Percentiles rank a stretch among this genome's conserved stretches.
These are phyloP conservation scores for Copromyces sp. DNA, from an alignment of 495 filamentous ascomycete genomes.

Conservation along the genomic window DNA sequence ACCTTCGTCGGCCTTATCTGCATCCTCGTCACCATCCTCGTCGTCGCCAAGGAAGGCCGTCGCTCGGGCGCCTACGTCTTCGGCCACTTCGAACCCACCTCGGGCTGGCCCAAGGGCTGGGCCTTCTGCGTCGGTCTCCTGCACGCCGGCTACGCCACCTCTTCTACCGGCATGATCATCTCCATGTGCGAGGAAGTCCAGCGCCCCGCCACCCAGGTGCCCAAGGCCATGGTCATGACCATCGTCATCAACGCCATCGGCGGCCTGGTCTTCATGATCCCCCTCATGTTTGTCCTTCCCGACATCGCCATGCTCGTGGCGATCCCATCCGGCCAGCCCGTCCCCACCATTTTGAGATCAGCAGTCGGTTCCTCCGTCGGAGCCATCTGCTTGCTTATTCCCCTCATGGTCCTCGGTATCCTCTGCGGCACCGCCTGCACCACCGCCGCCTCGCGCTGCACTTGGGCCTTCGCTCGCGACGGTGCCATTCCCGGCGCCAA, in stretches of 20 bases:
- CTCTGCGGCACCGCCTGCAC: constrained; percentile 55
- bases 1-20: constrained; percentile 39
- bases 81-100: constrained; percentile 34
- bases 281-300: constrained; percentile 40
- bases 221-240: constrained; percentile 42
- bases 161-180: constrained; percentile 44
- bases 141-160: constrained; percentile 41
- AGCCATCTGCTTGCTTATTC: constrained; percentile 36
- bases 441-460: constrained; percentile 47
- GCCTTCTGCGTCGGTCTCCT: constrained; percentile 39
- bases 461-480: constrained; percentile 54
- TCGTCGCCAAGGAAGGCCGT: constrained; percentile 35
- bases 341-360: constrained; percentile 35
- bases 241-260: constrained; percentile 38
- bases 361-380: constrained; percentile 36
- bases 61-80: constrained; percentile 31
- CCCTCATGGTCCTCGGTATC: constrained; percentile 39
- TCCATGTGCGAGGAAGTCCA: constrained; percentile 43
- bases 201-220: constrained; percentile 37
- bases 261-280: constrained; percentile 40
- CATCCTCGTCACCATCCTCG: constrained; percentile 33
- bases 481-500: constrained; percentile 45
- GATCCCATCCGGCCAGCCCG: constrained; percentile 30
- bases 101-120: constrained; percentile 40
- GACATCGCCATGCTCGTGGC: constrained; percentile 32